phyloP scores from a whole-genome alignment of 83 land plant species.

The Picea abies region DNA sequence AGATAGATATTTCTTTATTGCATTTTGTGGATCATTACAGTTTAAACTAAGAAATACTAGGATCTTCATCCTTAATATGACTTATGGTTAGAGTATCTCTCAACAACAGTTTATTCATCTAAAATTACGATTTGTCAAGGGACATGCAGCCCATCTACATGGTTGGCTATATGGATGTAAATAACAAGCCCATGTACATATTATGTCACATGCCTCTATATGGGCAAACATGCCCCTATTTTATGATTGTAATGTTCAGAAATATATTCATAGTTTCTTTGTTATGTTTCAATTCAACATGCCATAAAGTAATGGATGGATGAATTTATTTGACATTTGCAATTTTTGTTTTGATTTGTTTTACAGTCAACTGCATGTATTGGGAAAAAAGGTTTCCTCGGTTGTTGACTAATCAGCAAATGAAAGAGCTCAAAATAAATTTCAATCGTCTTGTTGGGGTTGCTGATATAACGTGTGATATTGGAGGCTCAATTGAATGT shows the following conservation, averaged over 20 bases:
- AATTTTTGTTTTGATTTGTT: constrained; percentile 12
- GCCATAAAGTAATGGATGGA: not conserved
- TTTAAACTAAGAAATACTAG: no score
- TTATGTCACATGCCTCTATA: not conserved
- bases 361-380: constrained; percentile 95
- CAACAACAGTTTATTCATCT: no score
- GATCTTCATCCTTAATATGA: no score
- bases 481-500: constrained; percentile 91
- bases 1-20: no score
- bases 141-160: no score
- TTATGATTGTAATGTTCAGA: no score
- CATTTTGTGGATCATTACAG: no score
- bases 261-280: not conserved
- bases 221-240: no score
- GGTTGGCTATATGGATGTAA: no score
- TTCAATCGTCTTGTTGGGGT: constrained; percentile 75
- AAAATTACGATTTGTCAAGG: no score
- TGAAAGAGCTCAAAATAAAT: constrained; percentile 55
- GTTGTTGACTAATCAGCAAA: constrained; percentile 66
- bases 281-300: not conserved
- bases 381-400: constrained; percentile 95
- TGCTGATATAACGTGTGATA: constrained; percentile 91
- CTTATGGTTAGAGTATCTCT: no score
- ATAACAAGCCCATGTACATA: not conserved
- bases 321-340: not conserved